Evolutionary conservation across 78 protist species (phyloP), one percentile per base, ranked within the genome.

Genomic region (Monocercomonoides exilis): DNA sequence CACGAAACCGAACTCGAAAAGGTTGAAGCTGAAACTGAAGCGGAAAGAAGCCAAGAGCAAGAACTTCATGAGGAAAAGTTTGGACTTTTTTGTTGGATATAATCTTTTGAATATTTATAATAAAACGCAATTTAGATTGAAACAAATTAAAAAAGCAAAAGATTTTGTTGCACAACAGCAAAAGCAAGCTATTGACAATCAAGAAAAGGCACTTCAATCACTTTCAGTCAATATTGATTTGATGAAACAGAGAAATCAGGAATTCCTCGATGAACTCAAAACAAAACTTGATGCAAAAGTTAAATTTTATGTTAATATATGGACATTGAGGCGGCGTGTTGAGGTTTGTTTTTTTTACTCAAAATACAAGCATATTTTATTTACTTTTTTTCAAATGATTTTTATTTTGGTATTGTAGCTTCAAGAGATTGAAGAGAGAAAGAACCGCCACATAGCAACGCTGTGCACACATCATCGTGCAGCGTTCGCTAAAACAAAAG

Each of bases 351-450:
- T n/a, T n/a, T n/a, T n/a, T n/a, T n/a, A n/a, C n/a, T n/a, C n/a
- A n/a, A n/a, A n/a, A n/a, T n/a, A n/a, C n/a, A n/a, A n/a, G n/a
- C n/a, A n/a, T n/a, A n/a, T n/a, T n/a, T n/a, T n/a, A n/a, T n/a
- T n/a, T n/a, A n/a, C n/a, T n/a, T n/a, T n/a, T n/a, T n/a, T n/a
- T n/a, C 70, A 29, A 11, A 54, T 54, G 70, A 11, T 21, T 29
- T 54, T 54, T 54, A 29, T 54, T 21, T 29, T 54, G 70, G 21
- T 54, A 29, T 54, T 21, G 38, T 21, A 92, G 87, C 43, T 92
- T 42, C 87, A 85, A 44, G 94, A 90, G 89, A 90, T 94, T 5
- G 94, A 94, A 87, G 92, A 91, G 88, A 84, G 94, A 36, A 94
- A 94, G 89, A 91, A 92, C 77, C 44, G 0, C 29, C 94, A 92